Evolutionary conservation across 164 flowering plant genomes (phyloP).

Genomic region (Tetracentron sinense): DNA sequence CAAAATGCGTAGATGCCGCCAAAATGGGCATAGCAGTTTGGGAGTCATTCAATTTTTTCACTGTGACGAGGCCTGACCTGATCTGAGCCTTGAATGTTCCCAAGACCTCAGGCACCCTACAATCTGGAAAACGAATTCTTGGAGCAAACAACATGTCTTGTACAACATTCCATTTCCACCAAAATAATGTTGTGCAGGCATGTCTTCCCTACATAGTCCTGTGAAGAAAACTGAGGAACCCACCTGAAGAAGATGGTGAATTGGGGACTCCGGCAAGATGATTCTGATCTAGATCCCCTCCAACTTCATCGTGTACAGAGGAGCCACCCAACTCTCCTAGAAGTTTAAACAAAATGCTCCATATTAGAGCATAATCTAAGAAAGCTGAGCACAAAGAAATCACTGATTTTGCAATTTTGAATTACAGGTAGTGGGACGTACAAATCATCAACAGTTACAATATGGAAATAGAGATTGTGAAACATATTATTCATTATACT

Average conservation of each 20-base stretch:
- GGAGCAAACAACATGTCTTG: conserved; percentile 61
- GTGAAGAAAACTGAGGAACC: conserved; percentile 96
- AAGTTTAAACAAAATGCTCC: conserved; percentile 7
- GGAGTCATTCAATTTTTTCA: conserved; percentile 71
- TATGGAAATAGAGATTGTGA: too few species aligned
- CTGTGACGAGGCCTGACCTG: conserved; percentile 54
- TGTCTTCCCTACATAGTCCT: conserved; percentile 83
- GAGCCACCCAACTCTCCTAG: conserved; percentile 84
- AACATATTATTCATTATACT: too few species aligned
- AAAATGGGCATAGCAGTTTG: conserved; percentile 48
- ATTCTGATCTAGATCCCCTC: conserved; percentile 48
- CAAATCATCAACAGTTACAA: too few species aligned
- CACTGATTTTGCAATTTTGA: too few species aligned
- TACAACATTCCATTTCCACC: conserved; percentile 57
- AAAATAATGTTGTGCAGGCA: conserved; percentile 59
- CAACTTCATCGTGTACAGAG: conserved; percentile 54
- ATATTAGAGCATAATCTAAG: background rate
- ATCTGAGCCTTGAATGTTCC: conserved; percentile 64
- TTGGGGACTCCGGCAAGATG: conserved; percentile 53
- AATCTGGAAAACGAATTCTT: conserved; percentile 54
- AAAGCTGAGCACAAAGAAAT: too few species aligned
- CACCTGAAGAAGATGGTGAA: conserved; percentile 98
- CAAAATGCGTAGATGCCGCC: conserved; percentile 57
- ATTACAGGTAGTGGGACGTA: too few species aligned
- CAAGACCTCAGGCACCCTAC: conserved; percentile 79